Percentiles rank a stretch among this genome's conserved stretches.
Conservation (phyloP, 768 basidiomycete species). For the Tubosaeta brunneosetosa region DNA sequence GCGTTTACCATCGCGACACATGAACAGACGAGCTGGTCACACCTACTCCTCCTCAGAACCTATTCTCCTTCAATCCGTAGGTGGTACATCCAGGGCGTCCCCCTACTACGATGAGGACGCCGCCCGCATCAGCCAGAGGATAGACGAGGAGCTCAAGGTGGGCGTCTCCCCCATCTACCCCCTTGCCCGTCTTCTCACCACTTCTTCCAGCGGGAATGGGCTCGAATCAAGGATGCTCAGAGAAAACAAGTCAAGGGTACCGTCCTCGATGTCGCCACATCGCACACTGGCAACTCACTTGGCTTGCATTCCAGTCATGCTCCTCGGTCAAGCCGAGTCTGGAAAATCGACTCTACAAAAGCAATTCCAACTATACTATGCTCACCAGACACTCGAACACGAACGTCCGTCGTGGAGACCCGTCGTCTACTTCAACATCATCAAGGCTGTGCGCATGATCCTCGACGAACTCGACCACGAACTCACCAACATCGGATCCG, state of each 20-base stretch:
- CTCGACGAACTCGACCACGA: conserved; percentile 67
- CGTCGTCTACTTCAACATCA: conserved; percentile 79
- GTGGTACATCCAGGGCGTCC: conserved; percentile 29
- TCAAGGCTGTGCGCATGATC: conserved; percentile 73
- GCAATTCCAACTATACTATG: conserved; percentile 79
- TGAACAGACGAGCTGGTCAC: conserved; percentile 29
- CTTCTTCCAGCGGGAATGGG: conserved; percentile 43
- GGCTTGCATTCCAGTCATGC: conserved; percentile 45
- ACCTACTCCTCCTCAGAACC: conserved; percentile 29
- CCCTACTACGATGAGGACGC: conserved; percentile 42
- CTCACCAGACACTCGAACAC: conserved; percentile 61
- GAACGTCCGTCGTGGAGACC: conserved; percentile 75
- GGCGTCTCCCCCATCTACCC: conserved; percentile 4
- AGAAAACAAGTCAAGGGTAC: conserved; percentile 53
- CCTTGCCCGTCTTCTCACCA: conserved; percentile 1
- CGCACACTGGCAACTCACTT: conserved; percentile 3
- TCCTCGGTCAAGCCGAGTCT: conserved; percentile 76
- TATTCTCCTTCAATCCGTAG: conserved; percentile 29
- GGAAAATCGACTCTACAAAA: conserved; percentile 84
- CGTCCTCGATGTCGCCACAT: background rate
- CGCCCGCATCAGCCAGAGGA: conserved; percentile 43
- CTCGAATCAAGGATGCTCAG: conserved; percentile 42
- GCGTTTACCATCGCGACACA: conserved; percentile 19
- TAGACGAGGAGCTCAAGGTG: conserved; percentile 57
- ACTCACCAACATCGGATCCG: conserved; percentile 32